phyloP scores from a whole-genome alignment of 2,329 filamentous ascomycete species.

The Xylaria multiplex region DNA sequence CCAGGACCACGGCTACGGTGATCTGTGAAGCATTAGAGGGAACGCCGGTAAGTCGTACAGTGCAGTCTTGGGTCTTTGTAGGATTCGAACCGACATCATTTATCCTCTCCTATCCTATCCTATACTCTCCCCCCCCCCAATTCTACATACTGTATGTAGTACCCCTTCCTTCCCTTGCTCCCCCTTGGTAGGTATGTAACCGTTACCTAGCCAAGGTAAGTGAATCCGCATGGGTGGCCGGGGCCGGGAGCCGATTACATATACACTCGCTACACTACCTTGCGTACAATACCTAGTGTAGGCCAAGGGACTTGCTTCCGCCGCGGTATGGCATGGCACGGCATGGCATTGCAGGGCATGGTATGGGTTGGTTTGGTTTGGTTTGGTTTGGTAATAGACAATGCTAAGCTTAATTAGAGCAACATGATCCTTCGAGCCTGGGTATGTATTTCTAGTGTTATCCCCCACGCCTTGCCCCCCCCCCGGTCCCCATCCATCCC shows the following conservation, averaged over 20 bases:
- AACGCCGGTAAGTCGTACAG: background rate
- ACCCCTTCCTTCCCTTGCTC: too few relatives aligned
- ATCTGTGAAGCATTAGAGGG: constrained; percentile 12
- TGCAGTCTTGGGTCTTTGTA: background rate
- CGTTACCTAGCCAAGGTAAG: background rate
- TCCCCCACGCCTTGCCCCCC: background rate
- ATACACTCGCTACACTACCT: too few relatives aligned
- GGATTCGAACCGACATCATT: background rate
- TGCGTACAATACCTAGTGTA: too few relatives aligned
- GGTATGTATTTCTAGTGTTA: background rate
- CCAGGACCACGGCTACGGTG: constrained; percentile 33
- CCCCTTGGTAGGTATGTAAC: background rate
- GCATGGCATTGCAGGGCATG: too few relatives aligned
- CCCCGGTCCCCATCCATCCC: too few relatives aligned
- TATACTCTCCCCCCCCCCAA: background rate
- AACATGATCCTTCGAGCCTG: constrained; percentile 20
- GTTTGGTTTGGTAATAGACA: background rate
- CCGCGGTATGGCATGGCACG: background rate
- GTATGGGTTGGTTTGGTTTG: too few relatives aligned
- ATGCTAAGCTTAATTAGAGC: background rate
- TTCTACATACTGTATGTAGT: too few relatives aligned
- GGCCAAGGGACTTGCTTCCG: constrained; percentile 2
- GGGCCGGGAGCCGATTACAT: constrained; percentile 9
- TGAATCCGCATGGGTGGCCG: constrained; percentile 3
- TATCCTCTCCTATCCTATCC: background rate